Conservation (phyloP, 2,329 filamentous ascomycete genomes). For the Penicillium sp. region DNA sequence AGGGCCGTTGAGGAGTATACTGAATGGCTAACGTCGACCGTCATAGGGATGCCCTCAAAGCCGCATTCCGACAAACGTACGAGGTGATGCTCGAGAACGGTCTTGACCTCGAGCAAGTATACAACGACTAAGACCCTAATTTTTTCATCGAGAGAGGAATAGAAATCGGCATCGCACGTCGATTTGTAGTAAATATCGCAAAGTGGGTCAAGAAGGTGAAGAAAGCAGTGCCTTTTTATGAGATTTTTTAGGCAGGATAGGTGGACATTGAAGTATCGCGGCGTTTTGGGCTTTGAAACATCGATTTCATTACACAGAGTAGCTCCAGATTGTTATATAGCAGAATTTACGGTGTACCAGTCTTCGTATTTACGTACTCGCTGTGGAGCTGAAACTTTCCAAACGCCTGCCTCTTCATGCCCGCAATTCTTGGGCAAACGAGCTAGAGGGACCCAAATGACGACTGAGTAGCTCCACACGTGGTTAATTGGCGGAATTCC, state of each 20-base stretch:
- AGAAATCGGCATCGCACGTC: no score
- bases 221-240: neutral
- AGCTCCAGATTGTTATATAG: neutral
- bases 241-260: neutral
- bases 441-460: no score
- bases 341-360: neutral
- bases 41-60: conserved; percentile 5
- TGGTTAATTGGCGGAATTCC: no score
- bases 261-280: neutral
- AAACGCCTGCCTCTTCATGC: neutral
- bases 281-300: neutral
- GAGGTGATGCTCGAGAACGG: no score
- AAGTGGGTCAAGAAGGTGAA: neutral
- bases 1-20: conserved; percentile 11
- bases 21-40: conserved; percentile 6
- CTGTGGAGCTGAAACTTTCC: neutral
- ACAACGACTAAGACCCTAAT: no score
- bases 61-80: neutral
- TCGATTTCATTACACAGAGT: neutral
- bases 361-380: neutral
- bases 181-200: neutral
- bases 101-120: no score
- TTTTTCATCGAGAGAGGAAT: no score
- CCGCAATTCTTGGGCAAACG: no score
- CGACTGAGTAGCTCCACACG: no score